Conservation (phyloP, 164 flowering plant species). For the Tetrastigma voinierianum region DNA sequence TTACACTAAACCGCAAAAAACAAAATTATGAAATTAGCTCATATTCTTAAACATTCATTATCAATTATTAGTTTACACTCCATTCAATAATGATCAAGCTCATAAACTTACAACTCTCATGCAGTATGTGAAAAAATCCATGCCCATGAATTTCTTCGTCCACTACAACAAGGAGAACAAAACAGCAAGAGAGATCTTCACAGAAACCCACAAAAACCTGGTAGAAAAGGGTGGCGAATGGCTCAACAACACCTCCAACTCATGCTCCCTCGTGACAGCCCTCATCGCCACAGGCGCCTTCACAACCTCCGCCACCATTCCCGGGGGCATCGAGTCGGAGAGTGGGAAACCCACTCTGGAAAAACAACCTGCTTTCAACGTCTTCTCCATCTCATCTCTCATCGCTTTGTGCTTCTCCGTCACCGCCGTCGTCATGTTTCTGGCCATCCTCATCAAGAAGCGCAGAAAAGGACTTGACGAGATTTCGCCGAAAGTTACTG, state of each 20-base stretch:
- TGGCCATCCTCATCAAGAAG: slow-evolving; percentile 18
- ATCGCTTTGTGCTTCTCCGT: slow-evolving; percentile 26
- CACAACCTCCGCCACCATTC: slow-evolving; percentile 19
- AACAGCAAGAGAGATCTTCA: slow-evolving; percentile 17
- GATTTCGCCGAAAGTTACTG: slow-evolving; percentile 22
- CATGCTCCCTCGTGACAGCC: slow-evolving; percentile 26
- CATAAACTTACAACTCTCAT: neutral
- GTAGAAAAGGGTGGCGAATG: slow-evolving; percentile 11
- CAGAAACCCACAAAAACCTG: slow-evolving; percentile 4
- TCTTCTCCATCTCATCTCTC: slow-evolving; percentile 23
- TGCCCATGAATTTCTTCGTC: slow-evolving; percentile 9
- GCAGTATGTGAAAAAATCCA: slow-evolving; percentile 20
- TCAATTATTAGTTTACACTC: too few relatives aligned
- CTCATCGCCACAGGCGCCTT: slow-evolving; percentile 32
- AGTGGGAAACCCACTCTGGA: slow-evolving; percentile 16
- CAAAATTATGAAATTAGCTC: too few relatives aligned
- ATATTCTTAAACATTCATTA: too few relatives aligned
- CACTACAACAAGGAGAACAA: slow-evolving; percentile 11
- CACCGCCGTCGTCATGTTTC: slow-evolving; percentile 22
- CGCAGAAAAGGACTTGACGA: slow-evolving; percentile 12
- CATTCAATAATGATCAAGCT: too few relatives aligned
- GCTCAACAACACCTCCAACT: slow-evolving; percentile 25
- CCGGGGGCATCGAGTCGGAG: slow-evolving; percentile 17
- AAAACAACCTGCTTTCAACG: slow-evolving; percentile 8
- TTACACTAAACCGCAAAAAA: too few relatives aligned